Conservation (phyloP, 345 rosid species). For the Microthlaspi erraticum region DNA sequence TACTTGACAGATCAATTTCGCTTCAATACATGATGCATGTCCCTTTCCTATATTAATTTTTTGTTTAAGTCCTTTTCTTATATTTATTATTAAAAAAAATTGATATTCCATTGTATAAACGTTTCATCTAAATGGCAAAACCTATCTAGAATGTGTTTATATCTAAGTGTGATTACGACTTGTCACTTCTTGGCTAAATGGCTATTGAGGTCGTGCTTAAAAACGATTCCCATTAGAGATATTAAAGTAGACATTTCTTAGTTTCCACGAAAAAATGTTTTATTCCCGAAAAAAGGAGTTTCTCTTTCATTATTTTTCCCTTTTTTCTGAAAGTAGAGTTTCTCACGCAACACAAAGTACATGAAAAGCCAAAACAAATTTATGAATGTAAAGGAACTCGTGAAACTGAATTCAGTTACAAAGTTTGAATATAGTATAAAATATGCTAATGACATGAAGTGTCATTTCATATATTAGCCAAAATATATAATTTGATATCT, state of each 20-base stretch:
- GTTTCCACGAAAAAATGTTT: background rate
- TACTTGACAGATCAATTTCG: constrained; percentile 21
- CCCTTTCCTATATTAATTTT: background rate
- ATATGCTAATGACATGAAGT: background rate
- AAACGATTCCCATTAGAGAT: background rate
- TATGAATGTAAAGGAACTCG: constrained; percentile 30
- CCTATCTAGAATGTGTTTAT: too few species aligned
- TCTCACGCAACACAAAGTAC: constrained; percentile 42
- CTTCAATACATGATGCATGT: constrained; percentile 27
- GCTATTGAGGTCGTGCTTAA: background rate
- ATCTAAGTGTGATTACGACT: too few species aligned
- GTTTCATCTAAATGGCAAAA: background rate
- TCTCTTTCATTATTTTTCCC: background rate
- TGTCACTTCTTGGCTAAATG: too few species aligned
- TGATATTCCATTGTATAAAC: background rate
- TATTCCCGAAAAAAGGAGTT: background rate
- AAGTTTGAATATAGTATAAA: constrained; percentile 1
- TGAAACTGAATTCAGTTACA: constrained; percentile 39
- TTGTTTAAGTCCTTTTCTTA: too few species aligned
- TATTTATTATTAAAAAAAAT: too few species aligned
- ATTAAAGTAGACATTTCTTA: background rate
- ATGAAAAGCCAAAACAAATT: constrained; percentile 34
- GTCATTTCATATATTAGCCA: background rate
- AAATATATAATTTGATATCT: constrained; percentile 7
- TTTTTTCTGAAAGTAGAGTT: background rate